phyloP scores from a whole-genome alignment of 1,284 basidiomycete genomes.

The Lentinula novae-zelandiae region DNA sequence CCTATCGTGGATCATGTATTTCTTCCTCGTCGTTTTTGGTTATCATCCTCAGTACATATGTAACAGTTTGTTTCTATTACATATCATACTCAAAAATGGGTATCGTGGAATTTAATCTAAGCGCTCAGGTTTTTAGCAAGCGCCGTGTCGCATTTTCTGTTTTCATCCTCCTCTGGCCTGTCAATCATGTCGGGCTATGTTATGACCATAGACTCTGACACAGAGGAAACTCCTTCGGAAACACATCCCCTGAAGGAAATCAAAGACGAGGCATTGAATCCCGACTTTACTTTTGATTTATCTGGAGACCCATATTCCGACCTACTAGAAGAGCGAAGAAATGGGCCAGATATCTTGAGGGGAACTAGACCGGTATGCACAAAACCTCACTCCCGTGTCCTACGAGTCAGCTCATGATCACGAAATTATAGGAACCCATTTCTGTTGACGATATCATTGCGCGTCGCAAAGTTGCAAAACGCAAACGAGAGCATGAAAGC shows the following conservation, averaged over 20 bases:
- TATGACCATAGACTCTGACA: slow-evolving; percentile 80
- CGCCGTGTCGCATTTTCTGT: neutral
- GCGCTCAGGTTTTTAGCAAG: neutral
- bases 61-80: neutral
- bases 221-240: slow-evolving; percentile 41
- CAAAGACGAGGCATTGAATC: slow-evolving; percentile 66
- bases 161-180: neutral
- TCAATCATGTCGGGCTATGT: slow-evolving; percentile 59
- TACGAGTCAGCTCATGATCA: slow-evolving; percentile 13
- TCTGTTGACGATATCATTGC: slow-evolving; percentile 93
- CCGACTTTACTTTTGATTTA: slow-evolving; percentile 81
- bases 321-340: slow-evolving; percentile 37
- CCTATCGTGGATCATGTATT: slow-evolving; percentile 30
- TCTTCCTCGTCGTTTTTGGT: neutral
- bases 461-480: slow-evolving; percentile 52
- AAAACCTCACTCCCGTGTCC: slow-evolving; percentile 11
- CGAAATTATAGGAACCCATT: slow-evolving; percentile 56
- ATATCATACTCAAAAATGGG: too few relatives aligned
- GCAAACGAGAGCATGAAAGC: slow-evolving; percentile 48
- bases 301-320: slow-evolving; percentile 67
- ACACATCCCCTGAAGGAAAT: slow-evolving; percentile 22
- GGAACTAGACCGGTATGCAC: slow-evolving; percentile 62
- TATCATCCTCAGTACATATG: slow-evolving; percentile 1
- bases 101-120: too few relatives aligned
- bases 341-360: slow-evolving; percentile 49